A percentile compares a stretch with the other conserved stretches of the same genome.
These are phyloP conservation scores for Calophaca sinica DNA, from an alignment of 306 rosid genomes.

Conservation along the genomic window DNA sequence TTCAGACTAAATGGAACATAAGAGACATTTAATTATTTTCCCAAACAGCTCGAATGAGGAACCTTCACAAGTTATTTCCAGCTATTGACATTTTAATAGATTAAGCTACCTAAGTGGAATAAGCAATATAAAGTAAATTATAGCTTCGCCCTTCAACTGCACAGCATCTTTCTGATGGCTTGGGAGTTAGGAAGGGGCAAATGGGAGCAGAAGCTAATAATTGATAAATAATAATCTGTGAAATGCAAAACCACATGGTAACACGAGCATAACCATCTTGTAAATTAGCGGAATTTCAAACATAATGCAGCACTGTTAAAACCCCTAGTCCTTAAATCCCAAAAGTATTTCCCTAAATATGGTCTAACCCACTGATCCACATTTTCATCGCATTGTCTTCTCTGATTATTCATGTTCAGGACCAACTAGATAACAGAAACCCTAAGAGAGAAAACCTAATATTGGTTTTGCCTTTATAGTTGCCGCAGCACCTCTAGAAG, in stretches of 20 bases:
- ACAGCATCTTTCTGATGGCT: neutral
- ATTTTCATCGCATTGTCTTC: slow-evolving; percentile 11
- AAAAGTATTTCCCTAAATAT: slow-evolving; percentile 1
- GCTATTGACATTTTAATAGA: slow-evolving; percentile 8
- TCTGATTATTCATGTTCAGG: slow-evolving; percentile 1
- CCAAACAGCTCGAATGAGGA: neutral
- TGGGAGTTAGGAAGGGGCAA: neutral
- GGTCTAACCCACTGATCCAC: slow-evolving; percentile 21
- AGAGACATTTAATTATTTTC: neutral
- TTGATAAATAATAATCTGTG: neutral
- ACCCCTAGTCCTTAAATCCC: slow-evolving; percentile 12
- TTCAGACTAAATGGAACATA: neutral
- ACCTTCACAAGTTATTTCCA: neutral
- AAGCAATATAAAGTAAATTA: neutral
- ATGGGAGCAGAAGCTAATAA: no score
- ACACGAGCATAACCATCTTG: slow-evolving; percentile 18
- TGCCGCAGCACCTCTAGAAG: slow-evolving; percentile 11
- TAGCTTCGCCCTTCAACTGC: slow-evolving; percentile 31
- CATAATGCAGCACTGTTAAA: slow-evolving; percentile 15
- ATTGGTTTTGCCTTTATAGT: neutral
- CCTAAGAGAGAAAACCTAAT: neutral
- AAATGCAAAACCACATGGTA: neutral
- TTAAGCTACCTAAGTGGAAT: neutral
- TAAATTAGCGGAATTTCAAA: neutral
- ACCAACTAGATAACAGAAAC: neutral